A percentile compares a stretch with the other conserved stretches of the same genome.
Conservation (phyloP, 257 asterid genomes). For the Knoxia roxburghii region DNA sequence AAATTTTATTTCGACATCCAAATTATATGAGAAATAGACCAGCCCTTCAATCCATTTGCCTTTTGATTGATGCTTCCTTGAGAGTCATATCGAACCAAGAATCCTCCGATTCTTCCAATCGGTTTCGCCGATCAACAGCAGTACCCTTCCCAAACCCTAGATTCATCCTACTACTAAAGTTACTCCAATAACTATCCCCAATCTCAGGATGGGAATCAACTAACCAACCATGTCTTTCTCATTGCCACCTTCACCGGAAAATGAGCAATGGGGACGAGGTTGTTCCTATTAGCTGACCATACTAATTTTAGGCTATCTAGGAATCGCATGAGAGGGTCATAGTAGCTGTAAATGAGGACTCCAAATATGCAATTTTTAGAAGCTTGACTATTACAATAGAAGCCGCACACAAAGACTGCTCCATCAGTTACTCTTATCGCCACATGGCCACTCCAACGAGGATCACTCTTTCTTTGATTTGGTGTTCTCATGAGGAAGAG, state of each 20-base stretch:
- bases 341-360: neutral
- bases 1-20: too few relatives aligned
- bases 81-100: too few relatives aligned
- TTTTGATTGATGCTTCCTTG: too few relatives aligned
- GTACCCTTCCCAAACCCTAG: slow-evolving; percentile 50
- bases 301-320: neutral
- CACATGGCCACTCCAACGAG: too few relatives aligned
- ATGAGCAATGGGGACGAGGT: too few relatives aligned
- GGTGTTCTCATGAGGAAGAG: too few relatives aligned
- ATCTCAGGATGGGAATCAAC: slow-evolving; percentile 2
- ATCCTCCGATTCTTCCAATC: too few relatives aligned
- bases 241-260: too few relatives aligned
- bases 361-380: slow-evolving; percentile 7
- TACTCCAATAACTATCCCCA: slow-evolving; percentile 16
- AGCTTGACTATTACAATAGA: neutral
- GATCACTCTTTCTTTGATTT: too few relatives aligned
- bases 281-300: slow-evolving; percentile 19
- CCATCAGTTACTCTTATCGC: neutral
- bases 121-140: slow-evolving; percentile 17
- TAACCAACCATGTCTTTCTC: neutral
- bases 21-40: too few relatives aligned
- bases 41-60: too few relatives aligned
- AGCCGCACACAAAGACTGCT: neutral
- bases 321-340: too few relatives aligned
- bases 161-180: slow-evolving; percentile 21